These are phyloP conservation scores for Phialocephala sp. DNA, from an alignment of 2,329 filamentous ascomycete genomes.

Conservation along the genomic window DNA sequence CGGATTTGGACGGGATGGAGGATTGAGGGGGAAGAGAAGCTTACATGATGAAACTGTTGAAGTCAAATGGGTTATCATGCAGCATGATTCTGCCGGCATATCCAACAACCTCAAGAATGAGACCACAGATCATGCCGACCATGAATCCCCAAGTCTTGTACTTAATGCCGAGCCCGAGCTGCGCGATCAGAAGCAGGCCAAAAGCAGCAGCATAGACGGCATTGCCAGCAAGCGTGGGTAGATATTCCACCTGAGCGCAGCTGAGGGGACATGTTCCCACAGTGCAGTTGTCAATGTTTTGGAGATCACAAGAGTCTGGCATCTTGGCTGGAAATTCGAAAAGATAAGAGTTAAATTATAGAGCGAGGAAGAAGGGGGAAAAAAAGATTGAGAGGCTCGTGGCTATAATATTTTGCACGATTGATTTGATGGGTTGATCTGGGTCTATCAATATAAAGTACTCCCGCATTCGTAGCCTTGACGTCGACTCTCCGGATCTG, in stretches of 20 bases:
- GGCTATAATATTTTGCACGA: too few relatives aligned
- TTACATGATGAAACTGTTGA: slow-evolving; percentile 57
- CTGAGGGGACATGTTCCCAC: slow-evolving; percentile 27
- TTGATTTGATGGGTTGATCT: too few relatives aligned
- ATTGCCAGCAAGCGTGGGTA: slow-evolving; percentile 57
- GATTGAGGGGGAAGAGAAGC: slow-evolving; percentile 30
- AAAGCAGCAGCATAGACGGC: slow-evolving; percentile 58
- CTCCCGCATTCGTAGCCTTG: too few relatives aligned
- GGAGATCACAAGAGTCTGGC: too few relatives aligned
- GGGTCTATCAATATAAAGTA: too few relatives aligned
- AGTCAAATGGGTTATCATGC: slow-evolving; percentile 55
- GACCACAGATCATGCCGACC: slow-evolving; percentile 56
- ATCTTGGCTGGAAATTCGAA: too few relatives aligned
- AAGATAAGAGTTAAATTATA: too few relatives aligned
- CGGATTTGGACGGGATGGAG: slow-evolving; percentile 6
- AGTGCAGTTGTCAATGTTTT: too few relatives aligned
- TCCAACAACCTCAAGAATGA: slow-evolving; percentile 59
- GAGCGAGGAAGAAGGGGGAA: too few relatives aligned
- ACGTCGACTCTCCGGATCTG: too few relatives aligned
- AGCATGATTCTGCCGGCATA: slow-evolving; percentile 62
- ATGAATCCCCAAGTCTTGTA: slow-evolving; percentile 63
- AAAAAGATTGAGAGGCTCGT: too few relatives aligned
- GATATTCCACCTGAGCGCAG: slow-evolving; percentile 45
- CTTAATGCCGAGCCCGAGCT: slow-evolving; percentile 54
- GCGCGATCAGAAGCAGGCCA: slow-evolving; percentile 53